Evolutionary conservation across 495 filamentous ascomycete species (phyloP).

Genomic region (Baudoinia panamericana): DNA sequence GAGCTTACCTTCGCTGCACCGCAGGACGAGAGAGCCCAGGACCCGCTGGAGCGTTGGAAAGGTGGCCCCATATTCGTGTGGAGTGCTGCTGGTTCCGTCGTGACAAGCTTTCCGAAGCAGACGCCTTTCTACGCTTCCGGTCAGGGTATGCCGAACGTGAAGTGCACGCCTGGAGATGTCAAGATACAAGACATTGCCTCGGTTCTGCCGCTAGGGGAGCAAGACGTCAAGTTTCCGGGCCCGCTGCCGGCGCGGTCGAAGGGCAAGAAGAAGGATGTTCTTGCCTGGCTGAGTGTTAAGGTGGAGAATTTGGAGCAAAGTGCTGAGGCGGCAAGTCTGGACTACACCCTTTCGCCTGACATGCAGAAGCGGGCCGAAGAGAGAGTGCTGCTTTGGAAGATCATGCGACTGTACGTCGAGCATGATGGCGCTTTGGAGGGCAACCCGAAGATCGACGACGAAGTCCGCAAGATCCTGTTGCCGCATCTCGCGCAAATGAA

Average conservation of each 20-base stretch:
- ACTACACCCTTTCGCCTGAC: constrained; percentile 25
- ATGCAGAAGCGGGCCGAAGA: constrained; percentile 50
- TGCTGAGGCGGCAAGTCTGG: constrained; percentile 36
- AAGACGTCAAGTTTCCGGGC: constrained; percentile 71
- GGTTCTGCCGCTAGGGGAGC: constrained; percentile 52
- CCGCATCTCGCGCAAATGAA: constrained; percentile 39
- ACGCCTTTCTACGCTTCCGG: constrained; percentile 74
- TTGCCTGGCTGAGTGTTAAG: constrained; percentile 65
- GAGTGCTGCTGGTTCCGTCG: constrained; percentile 71
- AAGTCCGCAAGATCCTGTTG: constrained; percentile 59
- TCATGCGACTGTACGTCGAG: constrained; percentile 68
- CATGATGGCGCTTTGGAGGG: constrained; percentile 72
- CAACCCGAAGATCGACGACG: constrained; percentile 55
- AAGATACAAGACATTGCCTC: constrained; percentile 59
- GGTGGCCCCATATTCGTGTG: constrained; percentile 76
- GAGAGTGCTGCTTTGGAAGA: constrained; percentile 75
- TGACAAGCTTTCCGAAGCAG: constrained; percentile 79
- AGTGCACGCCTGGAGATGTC: constrained; percentile 73
- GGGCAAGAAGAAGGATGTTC: constrained; percentile 84
- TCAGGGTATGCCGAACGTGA: constrained; percentile 57
- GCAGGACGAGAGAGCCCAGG: constrained; percentile 63
- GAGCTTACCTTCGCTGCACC: constrained; percentile 41
- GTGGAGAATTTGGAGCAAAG: constrained; percentile 58
- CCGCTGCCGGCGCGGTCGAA: constrained; percentile 60
- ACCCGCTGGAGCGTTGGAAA: constrained; percentile 78